Conservation (phyloP, 2,329 filamentous ascomycete species). For the Pyricularia grisea region DNA sequence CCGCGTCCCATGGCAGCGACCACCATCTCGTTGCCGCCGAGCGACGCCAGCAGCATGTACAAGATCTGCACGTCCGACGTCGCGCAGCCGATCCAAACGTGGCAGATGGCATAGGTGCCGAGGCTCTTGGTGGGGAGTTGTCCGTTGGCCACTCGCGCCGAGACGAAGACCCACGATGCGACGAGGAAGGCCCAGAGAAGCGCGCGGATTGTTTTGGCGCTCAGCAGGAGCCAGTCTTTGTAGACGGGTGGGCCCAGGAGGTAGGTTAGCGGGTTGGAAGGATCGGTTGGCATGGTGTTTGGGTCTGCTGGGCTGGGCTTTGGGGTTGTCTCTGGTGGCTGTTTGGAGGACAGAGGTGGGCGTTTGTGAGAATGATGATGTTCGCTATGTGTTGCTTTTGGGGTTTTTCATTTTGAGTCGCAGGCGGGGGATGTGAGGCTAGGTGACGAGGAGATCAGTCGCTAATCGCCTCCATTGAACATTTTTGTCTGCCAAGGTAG, state of each 20-base stretch:
- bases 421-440: too few species aligned
- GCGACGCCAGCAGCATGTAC: background rate
- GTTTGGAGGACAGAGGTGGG: background rate
- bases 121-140: background rate
- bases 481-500: too few species aligned
- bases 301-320: background rate
- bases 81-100: background rate
- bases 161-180: background rate
- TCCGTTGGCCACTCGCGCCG: background rate
- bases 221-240: background rate
- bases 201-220: background rate
- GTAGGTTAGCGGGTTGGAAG: background rate
- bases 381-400: too few species aligned
- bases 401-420: too few species aligned
- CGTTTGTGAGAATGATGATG: too few species aligned
- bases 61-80: background rate
- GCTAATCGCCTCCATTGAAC: too few species aligned
- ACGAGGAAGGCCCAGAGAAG: background rate
- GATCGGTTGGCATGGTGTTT: background rate
- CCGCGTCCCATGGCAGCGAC: background rate
- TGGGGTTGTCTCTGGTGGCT: background rate
- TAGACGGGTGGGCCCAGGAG: background rate
- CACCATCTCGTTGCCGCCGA: background rate
- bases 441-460: too few species aligned
- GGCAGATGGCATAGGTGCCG: background rate